These are phyloP conservation scores for Pichia insulana DNA, from an alignment of 805 yeast species.

Conservation along the genomic window DNA sequence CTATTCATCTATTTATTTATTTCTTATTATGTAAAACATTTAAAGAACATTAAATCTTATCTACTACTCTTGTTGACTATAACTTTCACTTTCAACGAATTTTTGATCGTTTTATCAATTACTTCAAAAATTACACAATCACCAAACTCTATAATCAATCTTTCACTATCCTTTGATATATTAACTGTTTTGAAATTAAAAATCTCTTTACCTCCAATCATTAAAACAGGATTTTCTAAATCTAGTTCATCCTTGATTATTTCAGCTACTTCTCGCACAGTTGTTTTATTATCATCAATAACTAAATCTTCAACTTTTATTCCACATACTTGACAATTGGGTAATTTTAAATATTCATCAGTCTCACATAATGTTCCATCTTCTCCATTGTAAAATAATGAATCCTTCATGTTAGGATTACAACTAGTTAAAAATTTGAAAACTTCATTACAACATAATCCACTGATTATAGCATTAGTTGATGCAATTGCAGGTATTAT, in stretches of 20 bases:
- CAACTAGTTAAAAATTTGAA: slow-evolving; percentile 68
- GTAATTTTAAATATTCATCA: slow-evolving; percentile 51
- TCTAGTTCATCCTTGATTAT: slow-evolving; percentile 10
- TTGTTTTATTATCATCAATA: slow-evolving; percentile 4
- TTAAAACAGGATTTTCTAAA: slow-evolving; percentile 16
- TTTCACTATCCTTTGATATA: neutral
- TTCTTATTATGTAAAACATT: too few species aligned
- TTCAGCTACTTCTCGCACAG: slow-evolving; percentile 13
- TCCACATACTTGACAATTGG: slow-evolving; percentile 76
- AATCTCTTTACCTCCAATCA: slow-evolving; percentile 18
- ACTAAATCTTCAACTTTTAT: slow-evolving; percentile 13
- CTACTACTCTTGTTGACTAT: too few species aligned
- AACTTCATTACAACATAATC: slow-evolving; percentile 79
- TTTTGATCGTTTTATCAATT: slow-evolving; percentile 12
- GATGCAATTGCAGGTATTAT: slow-evolving; percentile 93
- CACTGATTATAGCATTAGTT: slow-evolving; percentile 88
- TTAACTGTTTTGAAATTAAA: slow-evolving; percentile 17
- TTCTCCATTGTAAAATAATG: slow-evolving; percentile 83
- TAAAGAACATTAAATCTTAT: too few species aligned
- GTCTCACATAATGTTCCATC: slow-evolving; percentile 69
- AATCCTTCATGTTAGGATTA: slow-evolving; percentile 61
- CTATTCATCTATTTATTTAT: neutral
- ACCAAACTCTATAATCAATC: slow-evolving; percentile 1
- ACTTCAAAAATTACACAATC: slow-evolving; percentile 4
- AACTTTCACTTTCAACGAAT: slow-evolving; percentile 9